phyloP scores from a whole-genome alignment of 1,284 basidiomycete genomes.

The Ustilago nuda region DNA sequence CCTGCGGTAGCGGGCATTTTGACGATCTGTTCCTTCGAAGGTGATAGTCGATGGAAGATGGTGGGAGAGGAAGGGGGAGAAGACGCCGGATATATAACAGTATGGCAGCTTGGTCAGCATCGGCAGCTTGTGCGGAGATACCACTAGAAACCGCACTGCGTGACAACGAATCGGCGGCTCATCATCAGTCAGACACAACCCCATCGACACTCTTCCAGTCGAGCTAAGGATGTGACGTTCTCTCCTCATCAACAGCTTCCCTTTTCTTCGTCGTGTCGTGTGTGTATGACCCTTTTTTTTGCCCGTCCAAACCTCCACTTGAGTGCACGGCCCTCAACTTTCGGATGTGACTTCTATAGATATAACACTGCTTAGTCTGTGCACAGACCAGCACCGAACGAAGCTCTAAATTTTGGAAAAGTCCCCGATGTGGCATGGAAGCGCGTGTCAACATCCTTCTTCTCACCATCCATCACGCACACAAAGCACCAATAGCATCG shows the following conservation, averaged over 20 bases:
- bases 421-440: neutral
- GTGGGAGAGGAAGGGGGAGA: neutral
- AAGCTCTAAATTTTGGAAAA: neutral
- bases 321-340: slow-evolving; percentile 4
- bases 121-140: slow-evolving; percentile 9
- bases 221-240: slow-evolving; percentile 1
- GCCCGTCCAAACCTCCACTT: neutral
- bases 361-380: neutral
- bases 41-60: neutral
- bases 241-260: neutral
- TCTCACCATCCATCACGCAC: neutral
- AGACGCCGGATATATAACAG: neutral
- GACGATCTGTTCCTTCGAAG: slow-evolving; percentile 2
- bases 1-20: slow-evolving; percentile 57
- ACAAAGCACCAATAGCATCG: neutral
- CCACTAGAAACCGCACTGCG: neutral
- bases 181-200: slow-evolving; percentile 7
- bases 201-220: neutral
- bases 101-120: neutral
- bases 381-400: slow-evolving; percentile 11
- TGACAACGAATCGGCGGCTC: slow-evolving; percentile 3
- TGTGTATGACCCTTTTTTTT: slow-evolving; percentile 9
- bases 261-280: slow-evolving; percentile 10
- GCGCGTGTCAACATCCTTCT: slow-evolving; percentile 2
- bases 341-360: neutral